Evolutionary conservation across 805 yeast species (phyloP), one percentile per base, ranked within the genome.

Genomic region (Kluyveromyces aestuarii): DNA sequence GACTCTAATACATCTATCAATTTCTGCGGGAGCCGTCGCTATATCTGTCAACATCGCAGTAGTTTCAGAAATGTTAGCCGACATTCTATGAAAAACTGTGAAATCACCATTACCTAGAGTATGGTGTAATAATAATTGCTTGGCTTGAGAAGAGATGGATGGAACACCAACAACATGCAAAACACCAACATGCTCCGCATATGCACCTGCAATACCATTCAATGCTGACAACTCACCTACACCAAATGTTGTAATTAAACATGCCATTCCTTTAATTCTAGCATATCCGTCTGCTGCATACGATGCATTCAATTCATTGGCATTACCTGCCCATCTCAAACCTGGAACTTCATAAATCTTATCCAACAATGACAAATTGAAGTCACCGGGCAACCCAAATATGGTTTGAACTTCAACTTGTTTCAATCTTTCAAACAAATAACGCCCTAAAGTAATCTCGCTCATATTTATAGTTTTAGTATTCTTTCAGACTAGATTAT

Each of bases 251-350:
- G 95, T 87, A 61, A 86, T 74, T 45, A 87, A 56, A 57, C 85
- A 82, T 52, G 84, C 77, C 63, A 86, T 69, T 51, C 90, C 84
- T 69, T 84, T 86, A 59, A 87, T 74, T 66, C 96, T 73, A 47
- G 91, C 81, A 72, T 87, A 87, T 55, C 95, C 96, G 68, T 87
- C 96, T 42, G 93, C 89, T 47, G 95, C 85, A 58, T 84, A 84
- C 40, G 93, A 86, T 41, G 95, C 93, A 67, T 87, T 87, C 71
- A 87, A 76, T 72, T 87, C 95, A 70, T 87, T 87, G 64, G 93
- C 86, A 67, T 87, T 86, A 61, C 95, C 96, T 45, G 87, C 89
- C 96, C 95, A 87, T 72, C 84, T 77, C 69, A 87, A 63, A 41
- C 85, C 87, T 36, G 77, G 80, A 45, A 83, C 87, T 60, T 82